phyloP scores from a whole-genome alignment of 2,329 filamentous ascomycete species.

The Pestalotiopsis sp. region DNA sequence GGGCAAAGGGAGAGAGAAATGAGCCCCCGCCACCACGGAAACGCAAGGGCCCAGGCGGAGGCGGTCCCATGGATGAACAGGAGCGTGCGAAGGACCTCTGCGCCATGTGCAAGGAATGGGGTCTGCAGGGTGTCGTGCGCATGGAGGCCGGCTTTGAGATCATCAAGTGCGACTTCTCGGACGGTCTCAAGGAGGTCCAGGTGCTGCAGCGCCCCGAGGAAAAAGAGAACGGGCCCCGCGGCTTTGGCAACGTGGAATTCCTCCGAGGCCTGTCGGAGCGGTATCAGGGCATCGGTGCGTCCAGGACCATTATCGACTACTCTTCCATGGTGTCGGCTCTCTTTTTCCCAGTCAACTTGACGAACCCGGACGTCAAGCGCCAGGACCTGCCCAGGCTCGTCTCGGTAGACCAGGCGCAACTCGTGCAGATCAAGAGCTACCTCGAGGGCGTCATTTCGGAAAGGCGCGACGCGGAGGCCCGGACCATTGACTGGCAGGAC shows the following conservation, averaged over 20 bases:
- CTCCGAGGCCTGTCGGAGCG: constrained; percentile 16
- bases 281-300: constrained; percentile 15
- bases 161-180: constrained; percentile 45
- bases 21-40: not conserved
- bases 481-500: constrained; percentile 52
- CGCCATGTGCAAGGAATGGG: constrained; percentile 44
- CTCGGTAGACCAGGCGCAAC: not conserved
- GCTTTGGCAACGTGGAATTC: constrained; percentile 12
- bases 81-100: constrained; percentile 49
- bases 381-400: constrained; percentile 16
- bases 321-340: constrained; percentile 18
- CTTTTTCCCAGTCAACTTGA: constrained; percentile 18
- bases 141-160: constrained; percentile 62
- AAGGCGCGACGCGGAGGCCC: constrained; percentile 17
- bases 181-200: constrained; percentile 15
- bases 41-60: not conserved
- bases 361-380: constrained; percentile 15
- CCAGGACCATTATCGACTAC: constrained; percentile 13
- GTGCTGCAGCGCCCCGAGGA: constrained; percentile 12
- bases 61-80: constrained; percentile 35
- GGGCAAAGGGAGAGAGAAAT: not conserved
- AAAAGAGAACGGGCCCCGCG: not conserved
- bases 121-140: constrained; percentile 58
- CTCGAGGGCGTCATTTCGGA: constrained; percentile 7
- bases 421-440: constrained; percentile 10